Conservation (phyloP, 2,329 filamentous ascomycete genomes). For the Penicillium corylophilum region DNA sequence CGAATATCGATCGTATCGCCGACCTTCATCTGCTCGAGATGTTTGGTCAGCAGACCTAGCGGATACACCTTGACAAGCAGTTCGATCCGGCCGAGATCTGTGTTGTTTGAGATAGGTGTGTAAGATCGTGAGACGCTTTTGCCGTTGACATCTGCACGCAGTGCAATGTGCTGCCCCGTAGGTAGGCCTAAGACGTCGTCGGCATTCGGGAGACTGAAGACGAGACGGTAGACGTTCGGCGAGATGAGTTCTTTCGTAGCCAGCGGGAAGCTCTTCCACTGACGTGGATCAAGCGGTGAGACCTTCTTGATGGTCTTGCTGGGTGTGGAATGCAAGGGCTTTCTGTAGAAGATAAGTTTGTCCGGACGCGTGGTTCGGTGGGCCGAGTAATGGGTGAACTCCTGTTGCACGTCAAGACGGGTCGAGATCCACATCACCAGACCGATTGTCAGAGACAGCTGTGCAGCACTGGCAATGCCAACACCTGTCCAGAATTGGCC, state of each 20-base stretch:
- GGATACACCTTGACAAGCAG: too few species aligned
- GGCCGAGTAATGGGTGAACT: slow-evolving; percentile 30
- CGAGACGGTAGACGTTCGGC: too few species aligned
- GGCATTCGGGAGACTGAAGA: too few species aligned
- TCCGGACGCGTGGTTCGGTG: slow-evolving; percentile 42
- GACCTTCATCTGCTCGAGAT: slow-evolving; percentile 26
- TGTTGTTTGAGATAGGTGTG: too few species aligned
- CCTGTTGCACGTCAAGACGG: slow-evolving; percentile 26
- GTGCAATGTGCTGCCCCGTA: too few species aligned
- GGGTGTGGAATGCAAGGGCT: slow-evolving; percentile 15
- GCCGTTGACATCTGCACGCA: too few species aligned
- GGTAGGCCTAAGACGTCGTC: too few species aligned
- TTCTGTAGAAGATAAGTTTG: slow-evolving; percentile 26
- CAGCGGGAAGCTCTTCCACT: slow-evolving; percentile 43
- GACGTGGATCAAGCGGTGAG: slow-evolving; percentile 23
- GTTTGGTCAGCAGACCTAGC: slow-evolving; percentile 18
- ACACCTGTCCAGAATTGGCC: too few species aligned
- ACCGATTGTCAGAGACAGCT: slow-evolving; percentile 18
- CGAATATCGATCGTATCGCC: slow-evolving; percentile 30
- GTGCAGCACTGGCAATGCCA: background rate
- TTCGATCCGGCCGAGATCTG: too few species aligned
- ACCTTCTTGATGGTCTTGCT: background rate
- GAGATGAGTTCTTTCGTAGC: too few species aligned
- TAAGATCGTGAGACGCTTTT: too few species aligned
- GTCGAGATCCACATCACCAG: slow-evolving; percentile 18